These are phyloP conservation scores for Stylosanthes scabra DNA, from an alignment of 331 rosid species.

Conservation along the genomic window DNA sequence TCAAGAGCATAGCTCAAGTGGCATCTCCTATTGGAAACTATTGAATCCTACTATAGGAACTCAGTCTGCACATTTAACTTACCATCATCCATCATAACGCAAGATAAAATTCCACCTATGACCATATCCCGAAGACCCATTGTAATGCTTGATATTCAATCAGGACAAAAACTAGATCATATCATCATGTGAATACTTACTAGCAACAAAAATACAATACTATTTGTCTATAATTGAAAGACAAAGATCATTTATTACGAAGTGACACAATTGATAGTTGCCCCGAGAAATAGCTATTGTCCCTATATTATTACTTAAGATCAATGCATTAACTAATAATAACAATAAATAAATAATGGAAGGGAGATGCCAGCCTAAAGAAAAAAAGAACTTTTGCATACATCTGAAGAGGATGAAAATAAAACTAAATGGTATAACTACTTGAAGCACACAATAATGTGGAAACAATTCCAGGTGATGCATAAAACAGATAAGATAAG, in stretches of 20 bases:
- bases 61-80: not conserved
- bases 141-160: slow-evolving; percentile 13
- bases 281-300: not conserved
- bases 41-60: slow-evolving; percentile 2
- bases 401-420: not conserved
- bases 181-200: slow-evolving; percentile 16
- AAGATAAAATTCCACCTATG: not conserved
- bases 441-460: slow-evolving; percentile 5
- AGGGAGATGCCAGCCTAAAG: not conserved
- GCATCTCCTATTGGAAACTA: slow-evolving; percentile 5
- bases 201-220: not conserved
- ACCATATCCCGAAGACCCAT: slow-evolving; percentile 13
- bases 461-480: not conserved
- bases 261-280: slow-evolving; percentile 5
- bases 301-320: slow-evolving; percentile 7
- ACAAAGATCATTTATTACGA: not conserved
- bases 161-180: not conserved
- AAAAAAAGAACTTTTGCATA: not conserved
- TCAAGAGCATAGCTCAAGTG: slow-evolving; percentile 14
- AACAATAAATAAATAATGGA: slow-evolving; percentile 10
- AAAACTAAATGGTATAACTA: slow-evolving; percentile 25
- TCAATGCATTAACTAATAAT: not conserved
- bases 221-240: not conserved
- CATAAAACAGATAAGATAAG: slow-evolving; percentile 3
- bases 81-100: not conserved